These are phyloP conservation scores for Fusarium pseudocircinatum DNA, from an alignment of 2,329 filamentous ascomycete species.

Conservation along the genomic window DNA sequence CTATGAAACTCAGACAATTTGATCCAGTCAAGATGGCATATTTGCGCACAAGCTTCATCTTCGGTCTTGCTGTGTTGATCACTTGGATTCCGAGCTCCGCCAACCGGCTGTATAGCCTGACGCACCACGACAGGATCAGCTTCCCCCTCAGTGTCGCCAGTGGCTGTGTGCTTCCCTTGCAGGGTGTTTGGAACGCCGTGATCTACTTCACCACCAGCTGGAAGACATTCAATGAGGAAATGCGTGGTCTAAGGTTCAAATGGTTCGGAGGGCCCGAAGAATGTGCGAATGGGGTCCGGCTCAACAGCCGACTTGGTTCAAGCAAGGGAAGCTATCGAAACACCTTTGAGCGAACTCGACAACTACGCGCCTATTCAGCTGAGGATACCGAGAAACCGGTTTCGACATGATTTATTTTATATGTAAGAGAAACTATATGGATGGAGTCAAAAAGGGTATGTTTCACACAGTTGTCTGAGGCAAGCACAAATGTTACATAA, in stretches of 20 bases:
- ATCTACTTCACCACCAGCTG: slow-evolving; percentile 78
- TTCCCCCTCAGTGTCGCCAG: slow-evolving; percentile 75
- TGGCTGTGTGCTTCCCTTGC: slow-evolving; percentile 76
- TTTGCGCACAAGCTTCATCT: slow-evolving; percentile 68
- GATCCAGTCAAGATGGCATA: slow-evolving; percentile 70
- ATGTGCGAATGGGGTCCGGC: slow-evolving; percentile 29
- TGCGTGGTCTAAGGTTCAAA: slow-evolving; percentile 24
- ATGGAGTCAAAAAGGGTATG: background rate
- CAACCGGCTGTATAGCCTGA: slow-evolving; percentile 76
- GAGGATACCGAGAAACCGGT: background rate
- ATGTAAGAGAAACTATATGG: background rate
- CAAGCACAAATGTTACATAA: background rate
- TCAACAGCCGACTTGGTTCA: slow-evolving; percentile 43
- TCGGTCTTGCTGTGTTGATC: slow-evolving; percentile 66
- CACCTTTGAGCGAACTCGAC: slow-evolving; percentile 34
- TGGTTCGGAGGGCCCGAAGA: slow-evolving; percentile 3
- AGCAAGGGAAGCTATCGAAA: slow-evolving; percentile 30
- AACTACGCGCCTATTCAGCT: slow-evolving; percentile 1
- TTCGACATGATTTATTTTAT: background rate
- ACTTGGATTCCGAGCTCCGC: slow-evolving; percentile 74
- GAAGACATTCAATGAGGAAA: slow-evolving; percentile 47
- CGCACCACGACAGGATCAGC: slow-evolving; percentile 58
- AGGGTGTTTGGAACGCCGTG: slow-evolving; percentile 82
- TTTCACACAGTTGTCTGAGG: background rate
- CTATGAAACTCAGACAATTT: slow-evolving; percentile 46